These are phyloP conservation scores for Ophiostoma pallidulum DNA, from an alignment of 2,329 filamentous ascomycete genomes.

Conservation along the genomic window DNA sequence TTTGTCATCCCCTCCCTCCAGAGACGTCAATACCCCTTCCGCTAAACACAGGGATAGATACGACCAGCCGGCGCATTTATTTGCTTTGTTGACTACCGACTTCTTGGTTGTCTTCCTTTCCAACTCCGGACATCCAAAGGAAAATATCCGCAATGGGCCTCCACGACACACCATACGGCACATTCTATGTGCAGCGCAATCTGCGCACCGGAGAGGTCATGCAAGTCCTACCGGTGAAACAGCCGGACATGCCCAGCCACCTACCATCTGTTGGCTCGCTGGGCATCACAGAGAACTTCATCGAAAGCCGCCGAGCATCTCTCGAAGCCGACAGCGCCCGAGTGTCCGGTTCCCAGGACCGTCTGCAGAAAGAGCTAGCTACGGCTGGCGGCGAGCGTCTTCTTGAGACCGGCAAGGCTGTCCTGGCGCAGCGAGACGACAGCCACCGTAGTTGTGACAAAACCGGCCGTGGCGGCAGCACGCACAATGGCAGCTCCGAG, in stretches of 20 bases:
- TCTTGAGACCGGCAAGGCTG: constrained; percentile 15
- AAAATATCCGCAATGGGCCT: constrained; percentile 12
- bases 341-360: constrained; percentile 12
- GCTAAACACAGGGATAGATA: no score
- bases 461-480: background rate
- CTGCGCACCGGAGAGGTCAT: constrained; percentile 16
- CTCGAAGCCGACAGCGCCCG: constrained; percentile 12
- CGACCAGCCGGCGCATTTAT: no score
- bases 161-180: constrained; percentile 15
- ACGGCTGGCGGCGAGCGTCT: constrained; percentile 14
- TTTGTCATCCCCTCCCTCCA: no score
- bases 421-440: constrained; percentile 10
- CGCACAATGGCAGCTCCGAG: constrained; percentile 2
- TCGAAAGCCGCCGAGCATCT: constrained; percentile 15
- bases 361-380: constrained; percentile 14
- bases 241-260: constrained; percentile 11
- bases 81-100: no score
- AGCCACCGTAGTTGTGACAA: background rate
- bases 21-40: no score
- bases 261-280: constrained; percentile 15
- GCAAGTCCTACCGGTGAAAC: constrained; percentile 15
- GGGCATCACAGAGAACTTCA: constrained; percentile 16
- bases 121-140: no score
- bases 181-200: constrained; percentile 16
- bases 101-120: no score